phyloP scores from a whole-genome alignment of 306 rosid species.

The Cotoneaster glaucophyllus region DNA sequence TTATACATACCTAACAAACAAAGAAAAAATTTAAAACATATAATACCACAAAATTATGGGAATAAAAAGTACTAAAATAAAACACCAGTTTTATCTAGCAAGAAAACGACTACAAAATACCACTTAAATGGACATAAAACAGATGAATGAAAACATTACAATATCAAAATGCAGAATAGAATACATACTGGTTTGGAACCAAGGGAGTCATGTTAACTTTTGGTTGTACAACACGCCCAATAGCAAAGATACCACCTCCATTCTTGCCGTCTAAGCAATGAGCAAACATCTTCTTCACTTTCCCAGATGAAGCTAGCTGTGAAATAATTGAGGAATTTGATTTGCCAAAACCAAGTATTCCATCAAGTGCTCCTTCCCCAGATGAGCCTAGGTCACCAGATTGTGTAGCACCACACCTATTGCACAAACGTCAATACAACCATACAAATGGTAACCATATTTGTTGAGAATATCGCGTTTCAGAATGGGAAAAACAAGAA shows the following conservation, averaged over 20 bases:
- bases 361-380: constrained; percentile 88
- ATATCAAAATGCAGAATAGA: not conserved
- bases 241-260: constrained; percentile 98
- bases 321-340: constrained; percentile 89
- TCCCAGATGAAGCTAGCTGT: constrained; percentile 85
- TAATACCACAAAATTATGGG: not conserved
- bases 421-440: constrained; percentile 20
- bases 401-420: constrained; percentile 93
- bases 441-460: not conserved
- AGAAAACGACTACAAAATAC: not conserved
- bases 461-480: too few relatives aligned
- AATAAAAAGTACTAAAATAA: not conserved
- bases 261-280: constrained; percentile 92
- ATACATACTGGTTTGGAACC: constrained; percentile 83
- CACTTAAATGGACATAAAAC: not conserved
- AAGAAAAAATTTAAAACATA: not conserved
- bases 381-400: constrained; percentile 71
- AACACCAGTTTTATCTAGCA: not conserved
- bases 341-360: constrained; percentile 97
- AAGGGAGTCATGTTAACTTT: constrained; percentile 86
- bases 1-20: not conserved
- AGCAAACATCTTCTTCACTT: constrained; percentile 95
- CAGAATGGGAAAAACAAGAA: too few relatives aligned
- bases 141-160: not conserved
- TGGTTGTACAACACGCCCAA: constrained; percentile 95